phyloP scores from a whole-genome alignment of 1,139 yeast genomes.

The Zygosaccharomyces pseudobailii region DNA sequence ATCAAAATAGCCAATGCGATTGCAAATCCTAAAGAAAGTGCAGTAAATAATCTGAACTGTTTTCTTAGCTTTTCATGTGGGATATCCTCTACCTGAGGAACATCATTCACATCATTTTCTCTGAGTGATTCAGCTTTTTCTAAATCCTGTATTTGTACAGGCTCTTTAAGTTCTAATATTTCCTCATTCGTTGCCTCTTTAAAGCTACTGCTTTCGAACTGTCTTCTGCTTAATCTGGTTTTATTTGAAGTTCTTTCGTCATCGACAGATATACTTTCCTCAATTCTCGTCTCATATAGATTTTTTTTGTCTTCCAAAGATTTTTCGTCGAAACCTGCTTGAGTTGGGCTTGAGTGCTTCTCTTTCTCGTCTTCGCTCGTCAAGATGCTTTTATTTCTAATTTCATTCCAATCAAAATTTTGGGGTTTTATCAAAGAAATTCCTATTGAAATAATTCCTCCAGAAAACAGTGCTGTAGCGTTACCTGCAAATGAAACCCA shows the following conservation, averaged over 20 bases:
- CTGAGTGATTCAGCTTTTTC: neutral
- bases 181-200: neutral
- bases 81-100: constrained; percentile 14
- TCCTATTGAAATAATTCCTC: constrained; percentile 36
- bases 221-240: no score
- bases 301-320: neutral
- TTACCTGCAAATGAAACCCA: constrained; percentile 32
- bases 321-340: no score
- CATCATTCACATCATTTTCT: neutral
- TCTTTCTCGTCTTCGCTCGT: constrained; percentile 12
- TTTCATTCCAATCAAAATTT: constrained; percentile 36
- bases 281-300: neutral
- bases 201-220: neutral
- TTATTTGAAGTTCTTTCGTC: no score
- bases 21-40: constrained; percentile 5
- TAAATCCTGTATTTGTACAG: neutral
- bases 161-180: neutral
- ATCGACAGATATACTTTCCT: no score
- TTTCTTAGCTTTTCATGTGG: constrained; percentile 11
- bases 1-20: constrained; percentile 18
- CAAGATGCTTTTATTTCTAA: constrained; percentile 37
- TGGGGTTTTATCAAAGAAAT: constrained; percentile 38
- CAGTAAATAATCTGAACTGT: constrained; percentile 14
- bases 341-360: neutral
- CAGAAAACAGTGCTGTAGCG: constrained; percentile 28